Percentiles rank a stretch among this genome's conserved stretches.
Evolutionary conservation across 805 yeast species (phyloP).

Genomic region (Sungouiella thailandica): DNA sequence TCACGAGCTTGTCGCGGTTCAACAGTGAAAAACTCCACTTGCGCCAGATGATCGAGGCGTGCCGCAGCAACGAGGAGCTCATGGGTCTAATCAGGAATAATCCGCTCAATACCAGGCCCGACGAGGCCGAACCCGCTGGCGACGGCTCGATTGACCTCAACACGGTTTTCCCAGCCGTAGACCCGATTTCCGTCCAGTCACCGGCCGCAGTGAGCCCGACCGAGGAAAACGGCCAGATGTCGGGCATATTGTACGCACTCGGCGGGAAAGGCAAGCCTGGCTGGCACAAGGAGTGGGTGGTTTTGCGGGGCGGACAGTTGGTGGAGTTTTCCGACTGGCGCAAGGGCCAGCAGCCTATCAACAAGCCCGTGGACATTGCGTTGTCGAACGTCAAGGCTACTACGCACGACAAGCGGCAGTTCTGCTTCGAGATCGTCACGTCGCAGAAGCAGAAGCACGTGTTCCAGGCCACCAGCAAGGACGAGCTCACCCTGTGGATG

Average conservation of each 20-base stretch:
- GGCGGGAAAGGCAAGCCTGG: conserved; percentile 60
- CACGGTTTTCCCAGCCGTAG: conserved; percentile 24
- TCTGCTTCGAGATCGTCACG: conserved; percentile 74
- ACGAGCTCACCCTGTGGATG: conserved; percentile 68
- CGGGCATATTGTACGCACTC: conserved; percentile 52
- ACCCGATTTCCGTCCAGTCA: conserved; percentile 1
- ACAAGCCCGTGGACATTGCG: conserved; percentile 66
- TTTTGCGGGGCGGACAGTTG: conserved; percentile 60
- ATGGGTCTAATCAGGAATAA: conserved; percentile 20
- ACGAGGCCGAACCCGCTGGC: neutral
- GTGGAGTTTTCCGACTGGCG: conserved; percentile 80
- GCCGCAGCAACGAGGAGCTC: conserved; percentile 36
- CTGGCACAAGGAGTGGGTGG: conserved; percentile 92
- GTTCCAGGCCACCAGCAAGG: conserved; percentile 69
- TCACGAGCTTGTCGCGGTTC: conserved; percentile 31
- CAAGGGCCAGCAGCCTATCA: conserved; percentile 54
- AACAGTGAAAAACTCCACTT: conserved; percentile 38
- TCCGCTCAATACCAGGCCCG: neutral
- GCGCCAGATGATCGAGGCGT: conserved; percentile 38
- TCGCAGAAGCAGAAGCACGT: conserved; percentile 60
- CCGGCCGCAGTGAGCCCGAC: conserved; percentile 1
- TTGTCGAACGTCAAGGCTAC: conserved; percentile 57
- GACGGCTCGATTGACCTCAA: conserved; percentile 21
- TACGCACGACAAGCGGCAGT: conserved; percentile 41
- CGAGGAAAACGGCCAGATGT: conserved; percentile 22